These are phyloP conservation scores for Exutisphaerella laricina DNA, from an alignment of 2,329 filamentous ascomycete genomes.

Conservation along the genomic window DNA sequence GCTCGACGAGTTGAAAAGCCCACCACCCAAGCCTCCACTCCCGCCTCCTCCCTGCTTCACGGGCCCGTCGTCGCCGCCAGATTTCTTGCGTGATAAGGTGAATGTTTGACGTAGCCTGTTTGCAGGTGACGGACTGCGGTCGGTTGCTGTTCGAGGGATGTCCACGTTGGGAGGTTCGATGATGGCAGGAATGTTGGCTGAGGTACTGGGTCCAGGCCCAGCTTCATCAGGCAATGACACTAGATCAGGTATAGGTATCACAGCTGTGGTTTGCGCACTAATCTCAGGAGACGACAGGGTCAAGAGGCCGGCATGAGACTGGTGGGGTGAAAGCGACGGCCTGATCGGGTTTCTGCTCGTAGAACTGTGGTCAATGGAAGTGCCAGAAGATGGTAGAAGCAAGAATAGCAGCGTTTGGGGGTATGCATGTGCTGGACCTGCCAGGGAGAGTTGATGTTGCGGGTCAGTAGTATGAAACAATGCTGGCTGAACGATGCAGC, in stretches of 20 bases:
- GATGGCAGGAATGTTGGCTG: conserved; percentile 33
- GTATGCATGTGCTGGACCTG: not conserved
- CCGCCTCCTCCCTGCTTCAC: conserved; percentile 39
- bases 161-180: conserved; percentile 22
- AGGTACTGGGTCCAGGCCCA: conserved; percentile 25
- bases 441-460: conserved; percentile 1
- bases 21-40: conserved; percentile 14
- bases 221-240: conserved; percentile 6
- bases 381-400: not conserved
- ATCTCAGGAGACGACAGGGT: conserved; percentile 46
- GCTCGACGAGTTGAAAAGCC: conserved; percentile 39
- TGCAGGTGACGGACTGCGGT: conserved; percentile 63
- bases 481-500: too few relatives aligned
- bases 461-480: not conserved
- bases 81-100: conserved; percentile 47
- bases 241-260: conserved; percentile 22
- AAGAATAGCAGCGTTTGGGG: conserved; percentile 1
- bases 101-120: conserved; percentile 70
- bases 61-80: conserved; percentile 33
- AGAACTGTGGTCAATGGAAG: not conserved
- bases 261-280: conserved; percentile 26
- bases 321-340: conserved; percentile 38
- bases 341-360: conserved; percentile 22
- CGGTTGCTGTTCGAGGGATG: conserved; percentile 29
- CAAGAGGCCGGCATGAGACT: conserved; percentile 46